These are phyloP conservation scores for Abortiporus biennis DNA, from an alignment of 1,284 basidiomycete genomes.

Conservation along the genomic window DNA sequence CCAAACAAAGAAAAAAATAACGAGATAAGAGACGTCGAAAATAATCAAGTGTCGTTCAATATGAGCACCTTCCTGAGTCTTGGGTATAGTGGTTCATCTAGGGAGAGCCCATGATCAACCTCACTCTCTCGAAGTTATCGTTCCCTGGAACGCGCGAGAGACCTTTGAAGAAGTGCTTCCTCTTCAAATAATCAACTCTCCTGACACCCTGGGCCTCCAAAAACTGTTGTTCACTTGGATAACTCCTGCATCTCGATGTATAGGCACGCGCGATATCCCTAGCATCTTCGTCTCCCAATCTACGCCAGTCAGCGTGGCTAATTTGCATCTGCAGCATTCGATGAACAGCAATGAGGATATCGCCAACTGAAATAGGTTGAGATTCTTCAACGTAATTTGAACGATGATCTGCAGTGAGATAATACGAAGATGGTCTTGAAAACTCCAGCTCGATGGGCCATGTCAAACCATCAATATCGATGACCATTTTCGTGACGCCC, in stretches of 20 bases:
- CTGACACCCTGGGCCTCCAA: constrained; percentile 41
- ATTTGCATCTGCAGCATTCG: constrained; percentile 45
- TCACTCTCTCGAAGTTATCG: constrained; percentile 34
- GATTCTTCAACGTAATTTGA: constrained; percentile 19
- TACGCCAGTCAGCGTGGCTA: constrained; percentile 50
- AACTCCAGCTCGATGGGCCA: constrained; percentile 57
- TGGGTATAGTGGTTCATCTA: constrained; percentile 7
- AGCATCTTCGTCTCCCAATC: constrained; percentile 33
- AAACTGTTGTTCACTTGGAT: constrained; percentile 31
- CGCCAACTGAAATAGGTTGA: constrained; percentile 48
- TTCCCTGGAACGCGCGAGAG: constrained; percentile 33
- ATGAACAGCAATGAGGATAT: constrained; percentile 51
- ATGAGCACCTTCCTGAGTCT: too few species aligned
- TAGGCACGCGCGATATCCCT: constrained; percentile 47
- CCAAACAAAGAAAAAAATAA: too few species aligned
- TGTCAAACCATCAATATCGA: constrained; percentile 50
- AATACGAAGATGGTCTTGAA: constrained; percentile 3
- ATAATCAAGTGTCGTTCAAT: too few species aligned
- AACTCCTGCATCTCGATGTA: constrained; percentile 41
- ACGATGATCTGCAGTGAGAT: constrained; percentile 19
- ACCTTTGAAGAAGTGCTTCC: constrained; percentile 48
- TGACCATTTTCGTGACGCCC: constrained; percentile 45
- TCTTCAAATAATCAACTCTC: constrained; percentile 45
- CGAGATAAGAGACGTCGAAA: too few species aligned
- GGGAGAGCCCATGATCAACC: constrained; percentile 29